Base-by-base conservation (phyloP, 345 rosid species). In the Lepidium sativum region DNA sequence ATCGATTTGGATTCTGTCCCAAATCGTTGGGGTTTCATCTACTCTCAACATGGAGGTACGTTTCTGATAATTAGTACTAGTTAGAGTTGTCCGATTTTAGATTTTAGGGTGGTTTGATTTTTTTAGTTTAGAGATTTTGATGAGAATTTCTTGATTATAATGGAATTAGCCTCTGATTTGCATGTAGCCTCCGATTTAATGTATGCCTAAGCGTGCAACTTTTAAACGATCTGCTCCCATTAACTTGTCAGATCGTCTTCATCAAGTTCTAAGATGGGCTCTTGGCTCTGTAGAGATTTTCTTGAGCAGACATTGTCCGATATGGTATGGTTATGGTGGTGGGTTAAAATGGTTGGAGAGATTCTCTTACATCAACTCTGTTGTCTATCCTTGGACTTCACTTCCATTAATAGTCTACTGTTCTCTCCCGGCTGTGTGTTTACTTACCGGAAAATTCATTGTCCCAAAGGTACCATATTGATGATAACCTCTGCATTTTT, bases 211-310 rank as follows among this genome's bases (percentile, higher is more conserved):
- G 70, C 76, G 95, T 27, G 79, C 98, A 70, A 94, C 96, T 37
- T 91, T 91, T 47, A 91, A 91, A 77, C 96, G 97, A 31, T 91
- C 97, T 0, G 97, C 97, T 55, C 97, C 98, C 0, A 91, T 91
- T 54, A 91, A 91, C 70, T 86, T 91, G 32, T 86, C 98, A 2
- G 98, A 91, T 81, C 98, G 98, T 78, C 80, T 91, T 2, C 84
- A 91, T 70, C 98, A 91, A 76, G 98, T 91, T 72, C 95, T 91
- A 52, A 86, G 98, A 6, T 91, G 98, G 98, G 96, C 98, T n/a
- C 96, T 91, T 64, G 98, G 98, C 44, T 92, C 98, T 49, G 98
- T 92, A 2, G 98, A 92, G 80, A 92, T 92, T 52, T 89, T 92
- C 84, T 79, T 92, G 73, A 89, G 98, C 62, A 85, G 92, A 72